Evolutionary conservation across 106 monocot species (phyloP).

Genomic region (Phalaenopsis aphrodite): DNA sequence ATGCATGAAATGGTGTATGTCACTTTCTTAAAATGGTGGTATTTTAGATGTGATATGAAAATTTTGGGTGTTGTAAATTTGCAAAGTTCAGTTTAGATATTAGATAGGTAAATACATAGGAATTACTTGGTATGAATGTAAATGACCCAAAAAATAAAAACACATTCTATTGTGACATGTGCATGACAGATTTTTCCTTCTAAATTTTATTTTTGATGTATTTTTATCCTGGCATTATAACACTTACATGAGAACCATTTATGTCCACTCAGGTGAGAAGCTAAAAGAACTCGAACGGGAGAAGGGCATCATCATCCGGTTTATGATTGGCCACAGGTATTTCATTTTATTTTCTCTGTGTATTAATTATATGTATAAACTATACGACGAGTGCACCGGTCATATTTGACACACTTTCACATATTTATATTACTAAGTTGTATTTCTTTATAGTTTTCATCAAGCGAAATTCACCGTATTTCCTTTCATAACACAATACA

Average conservation of each 20-base stretch:
- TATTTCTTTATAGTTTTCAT: not conserved
- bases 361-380: not conserved
- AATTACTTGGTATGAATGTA: too few relatives aligned
- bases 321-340: conserved; percentile 97
- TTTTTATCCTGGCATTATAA: not conserved
- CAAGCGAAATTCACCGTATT: not conserved
- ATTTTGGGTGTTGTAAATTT: too few relatives aligned
- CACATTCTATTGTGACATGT: not conserved
- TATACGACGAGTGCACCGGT: not conserved
- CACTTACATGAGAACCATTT: not conserved
- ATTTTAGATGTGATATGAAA: too few relatives aligned
- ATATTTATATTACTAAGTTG: not conserved
- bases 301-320: conserved; percentile 87
- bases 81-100: too few relatives aligned
- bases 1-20: too few relatives aligned
- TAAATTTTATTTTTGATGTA: not conserved
- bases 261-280: conserved; percentile 57
- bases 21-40: too few relatives aligned
- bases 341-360: not conserved
- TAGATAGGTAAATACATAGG: too few relatives aligned
- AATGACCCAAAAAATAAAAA: not conserved
- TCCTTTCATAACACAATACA: not conserved
- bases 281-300: conserved; percentile 71
- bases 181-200: not conserved
- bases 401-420: not conserved